These are phyloP conservation scores for Mycena maculata DNA, from an alignment of 768 basidiomycete genomes.

Conservation along the genomic window DNA sequence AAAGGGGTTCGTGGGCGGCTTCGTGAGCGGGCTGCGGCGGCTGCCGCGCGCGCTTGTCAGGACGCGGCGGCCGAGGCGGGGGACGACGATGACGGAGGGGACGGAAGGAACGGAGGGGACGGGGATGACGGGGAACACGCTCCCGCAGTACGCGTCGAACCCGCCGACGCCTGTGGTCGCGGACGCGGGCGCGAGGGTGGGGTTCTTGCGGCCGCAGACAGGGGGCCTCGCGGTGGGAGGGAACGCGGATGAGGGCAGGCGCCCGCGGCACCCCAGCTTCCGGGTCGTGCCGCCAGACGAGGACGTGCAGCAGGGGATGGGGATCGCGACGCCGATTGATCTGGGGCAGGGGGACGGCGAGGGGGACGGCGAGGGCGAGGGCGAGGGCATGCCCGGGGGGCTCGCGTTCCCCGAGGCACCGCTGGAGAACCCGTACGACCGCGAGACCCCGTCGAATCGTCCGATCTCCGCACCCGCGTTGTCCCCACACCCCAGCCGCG, in stretches of 20 bases:
- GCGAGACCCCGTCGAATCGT: background rate
- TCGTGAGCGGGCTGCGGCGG: constrained; percentile 30
- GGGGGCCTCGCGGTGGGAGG: background rate
- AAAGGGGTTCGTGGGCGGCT: constrained; percentile 31
- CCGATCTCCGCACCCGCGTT: background rate
- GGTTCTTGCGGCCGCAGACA: background rate
- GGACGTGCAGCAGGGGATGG: constrained; percentile 18
- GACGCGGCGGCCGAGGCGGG: constrained; percentile 19
- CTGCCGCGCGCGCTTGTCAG: constrained; percentile 31
- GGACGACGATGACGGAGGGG: constrained; percentile 26
- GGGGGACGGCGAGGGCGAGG: background rate
- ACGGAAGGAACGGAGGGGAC: constrained; percentile 29
- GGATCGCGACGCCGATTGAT: background rate
- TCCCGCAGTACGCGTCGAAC: constrained; percentile 31
- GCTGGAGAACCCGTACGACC: constrained; percentile 28
- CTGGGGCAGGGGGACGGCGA: background rate
- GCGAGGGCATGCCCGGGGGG: constrained; percentile 14
- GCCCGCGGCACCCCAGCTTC: constrained; percentile 26
- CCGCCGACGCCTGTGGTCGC: constrained; percentile 30
- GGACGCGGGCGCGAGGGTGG: background rate
- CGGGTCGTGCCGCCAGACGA: constrained; percentile 23
- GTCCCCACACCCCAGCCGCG: constrained; percentile 22
- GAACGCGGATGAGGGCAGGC: constrained; percentile 10
- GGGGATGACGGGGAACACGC: constrained; percentile 31
- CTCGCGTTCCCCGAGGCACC: constrained; percentile 22